Percentiles rank a stretch among this genome's conserved stretches.
These are phyloP conservation scores for Ambispora gerdemannii DNA, from an alignment of 192 early-diverging fungal genomes.

Conservation along the genomic window DNA sequence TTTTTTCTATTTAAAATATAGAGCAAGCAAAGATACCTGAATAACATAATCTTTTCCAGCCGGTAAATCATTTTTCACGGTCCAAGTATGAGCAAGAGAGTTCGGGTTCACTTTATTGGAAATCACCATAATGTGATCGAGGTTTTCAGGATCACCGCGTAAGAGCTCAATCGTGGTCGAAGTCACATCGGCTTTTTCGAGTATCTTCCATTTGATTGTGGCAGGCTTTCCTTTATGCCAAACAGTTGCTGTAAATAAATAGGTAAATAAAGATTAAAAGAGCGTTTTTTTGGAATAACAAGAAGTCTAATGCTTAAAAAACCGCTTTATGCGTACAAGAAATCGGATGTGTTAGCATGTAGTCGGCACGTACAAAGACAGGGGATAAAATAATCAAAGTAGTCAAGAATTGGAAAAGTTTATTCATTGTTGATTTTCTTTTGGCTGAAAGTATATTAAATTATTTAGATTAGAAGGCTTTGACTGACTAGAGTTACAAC, in stretches of 20 bases:
- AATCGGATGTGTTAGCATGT: too few species aligned
- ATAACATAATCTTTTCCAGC: not conserved
- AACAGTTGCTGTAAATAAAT: not conserved
- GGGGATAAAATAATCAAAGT: too few species aligned
- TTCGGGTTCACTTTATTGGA: not conserved
- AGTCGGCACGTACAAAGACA: too few species aligned
- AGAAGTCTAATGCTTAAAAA: too few species aligned
- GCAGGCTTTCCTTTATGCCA: not conserved
- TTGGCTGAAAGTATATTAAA: too few species aligned
- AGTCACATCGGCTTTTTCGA: not conserved
- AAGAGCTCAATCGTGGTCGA: not conserved
- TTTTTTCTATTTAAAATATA: not conserved
- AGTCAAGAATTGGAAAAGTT: too few species aligned
- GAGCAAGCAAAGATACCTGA: not conserved
- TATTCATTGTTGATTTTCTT: too few species aligned
- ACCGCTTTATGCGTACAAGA: too few species aligned
- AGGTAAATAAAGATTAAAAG: too few species aligned
- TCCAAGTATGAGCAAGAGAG: not conserved
- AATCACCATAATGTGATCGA: not conserved
- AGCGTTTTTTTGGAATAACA: too few species aligned
- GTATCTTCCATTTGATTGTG: not conserved
- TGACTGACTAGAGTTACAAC: too few species aligned
- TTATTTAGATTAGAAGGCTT: too few species aligned
- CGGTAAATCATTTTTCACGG: not conserved
- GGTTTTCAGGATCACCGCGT: not conserved